Conservation (phyloP, 1,139 yeast species). For the Zhuliangozyma blackwelliae region DNA sequence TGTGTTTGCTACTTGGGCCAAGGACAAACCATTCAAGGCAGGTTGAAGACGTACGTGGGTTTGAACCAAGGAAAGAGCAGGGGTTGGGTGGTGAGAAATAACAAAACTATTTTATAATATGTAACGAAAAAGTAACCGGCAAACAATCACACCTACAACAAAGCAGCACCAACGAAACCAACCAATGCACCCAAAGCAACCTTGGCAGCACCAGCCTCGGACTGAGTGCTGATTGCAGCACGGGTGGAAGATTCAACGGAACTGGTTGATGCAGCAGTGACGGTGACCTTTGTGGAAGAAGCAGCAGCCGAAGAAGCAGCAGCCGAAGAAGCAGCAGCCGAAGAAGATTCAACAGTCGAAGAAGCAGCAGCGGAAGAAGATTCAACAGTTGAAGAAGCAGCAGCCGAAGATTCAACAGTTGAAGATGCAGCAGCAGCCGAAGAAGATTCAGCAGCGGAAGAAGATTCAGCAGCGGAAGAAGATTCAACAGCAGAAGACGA, state of each 20-base stretch:
- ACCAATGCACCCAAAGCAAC: conserved; percentile 31
- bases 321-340: too few relatives aligned
- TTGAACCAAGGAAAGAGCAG: too few relatives aligned
- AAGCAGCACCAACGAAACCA: conserved; percentile 48
- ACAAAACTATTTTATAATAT: too few relatives aligned
- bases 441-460: conserved; percentile 3
- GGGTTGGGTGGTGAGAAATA: too few relatives aligned
- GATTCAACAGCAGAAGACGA: too few relatives aligned
- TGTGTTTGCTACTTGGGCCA: too few relatives aligned
- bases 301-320: too few relatives aligned
- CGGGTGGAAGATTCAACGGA: conserved; percentile 6
- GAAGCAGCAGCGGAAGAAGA: conserved; percentile 3
- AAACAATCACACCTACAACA: conserved; percentile 22
- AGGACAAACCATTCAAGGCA: too few relatives aligned
- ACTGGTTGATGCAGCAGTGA: conserved; percentile 4
- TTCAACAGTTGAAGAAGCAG: not conserved
- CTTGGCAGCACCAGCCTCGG: conserved; percentile 7
- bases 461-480: too few relatives aligned
- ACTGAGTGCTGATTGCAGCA: conserved; percentile 1
- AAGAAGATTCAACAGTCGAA: not conserved
- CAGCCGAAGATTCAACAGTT: not conserved
- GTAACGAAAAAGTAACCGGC: too few relatives aligned
- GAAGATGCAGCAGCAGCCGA: conserved; percentile 1
- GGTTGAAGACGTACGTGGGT: too few relatives aligned
- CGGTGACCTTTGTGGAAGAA: not conserved